Evolutionary conservation across 192 early-diverging fungal genomes (phyloP).

Genomic region (Linnemannia zychae): DNA sequence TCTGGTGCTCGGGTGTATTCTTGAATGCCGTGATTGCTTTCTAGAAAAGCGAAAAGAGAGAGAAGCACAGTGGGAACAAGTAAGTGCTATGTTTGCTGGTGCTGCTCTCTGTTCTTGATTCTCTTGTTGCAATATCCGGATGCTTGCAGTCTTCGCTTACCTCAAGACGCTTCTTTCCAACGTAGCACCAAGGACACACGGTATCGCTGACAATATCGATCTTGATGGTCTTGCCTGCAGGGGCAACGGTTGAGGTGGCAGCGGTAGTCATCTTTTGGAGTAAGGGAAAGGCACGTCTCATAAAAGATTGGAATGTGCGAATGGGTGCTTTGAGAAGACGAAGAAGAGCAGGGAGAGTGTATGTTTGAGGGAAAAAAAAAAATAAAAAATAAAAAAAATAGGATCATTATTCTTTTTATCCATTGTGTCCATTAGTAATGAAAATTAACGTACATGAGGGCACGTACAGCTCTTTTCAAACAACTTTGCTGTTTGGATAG

Average conservation of each 20-base stretch:
- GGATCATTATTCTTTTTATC: neutral
- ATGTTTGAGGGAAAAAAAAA: neutral
- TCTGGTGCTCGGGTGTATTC: conserved; percentile 53
- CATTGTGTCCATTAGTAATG: conserved; percentile 3
- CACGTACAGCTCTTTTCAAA: conserved; percentile 7
- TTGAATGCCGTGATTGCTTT: conserved; percentile 57
- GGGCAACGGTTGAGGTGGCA: conserved; percentile 2
- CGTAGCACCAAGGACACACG: conserved; percentile 83
- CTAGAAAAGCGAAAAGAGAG: conserved; percentile 10
- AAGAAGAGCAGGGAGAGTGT: neutral
- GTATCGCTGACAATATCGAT: conserved; percentile 78
- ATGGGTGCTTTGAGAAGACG: neutral
- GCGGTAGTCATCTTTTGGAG: conserved; percentile 29
- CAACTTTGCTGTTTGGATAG: neutral
- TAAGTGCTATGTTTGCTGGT: neutral
- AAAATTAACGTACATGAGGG: neutral
- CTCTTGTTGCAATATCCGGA: too few species aligned
- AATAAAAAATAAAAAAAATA: conserved; percentile 16
- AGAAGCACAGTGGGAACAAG: neutral
- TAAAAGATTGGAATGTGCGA: conserved; percentile 1
- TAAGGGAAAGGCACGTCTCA: conserved; percentile 23
- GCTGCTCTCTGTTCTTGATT: conserved; percentile 32
- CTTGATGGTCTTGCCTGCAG: conserved; percentile 52
- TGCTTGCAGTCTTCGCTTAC: conserved; percentile 54
- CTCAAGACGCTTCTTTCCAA: conserved; percentile 83